Conservation (phyloP, 495 filamentous ascomycete species). For the Aspergillus hancockii region DNA sequence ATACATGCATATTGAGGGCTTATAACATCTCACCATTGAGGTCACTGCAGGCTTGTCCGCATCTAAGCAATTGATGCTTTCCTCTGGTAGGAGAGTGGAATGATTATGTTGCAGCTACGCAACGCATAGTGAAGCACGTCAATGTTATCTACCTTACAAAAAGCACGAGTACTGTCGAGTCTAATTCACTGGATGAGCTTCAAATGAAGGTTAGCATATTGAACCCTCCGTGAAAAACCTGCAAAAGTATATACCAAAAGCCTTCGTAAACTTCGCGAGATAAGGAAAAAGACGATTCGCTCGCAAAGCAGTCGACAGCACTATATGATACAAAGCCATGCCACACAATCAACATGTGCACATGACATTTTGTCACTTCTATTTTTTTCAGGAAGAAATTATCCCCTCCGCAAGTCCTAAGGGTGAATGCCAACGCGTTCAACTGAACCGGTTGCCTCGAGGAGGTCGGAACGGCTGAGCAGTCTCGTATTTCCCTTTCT, state of each 20-base stretch:
- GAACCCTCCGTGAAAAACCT: background rate
- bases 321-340: constrained; percentile 1
- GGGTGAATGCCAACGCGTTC: constrained; percentile 9
- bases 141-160: constrained; percentile 3
- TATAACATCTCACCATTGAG: background rate
- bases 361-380: background rate
- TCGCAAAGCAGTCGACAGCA: background rate
- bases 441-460: constrained; percentile 84
- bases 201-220: background rate
- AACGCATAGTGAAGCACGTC: background rate
- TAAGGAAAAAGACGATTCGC: background rate
- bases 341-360: constrained; percentile 3
- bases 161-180: background rate
- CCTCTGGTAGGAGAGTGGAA: background rate
- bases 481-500: constrained; percentile 91
- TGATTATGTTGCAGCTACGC: background rate
- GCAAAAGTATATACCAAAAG: background rate
- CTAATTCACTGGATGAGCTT: background rate
- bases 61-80: background rate
- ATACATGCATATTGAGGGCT: background rate
- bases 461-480: constrained; percentile 68
- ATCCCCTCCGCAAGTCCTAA: background rate
- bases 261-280: background rate
- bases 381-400: background rate
- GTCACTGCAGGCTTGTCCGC: background rate